phyloP scores from a whole-genome alignment of 208 protist species.

The Leptomonas pyrrhocoris region DNA sequence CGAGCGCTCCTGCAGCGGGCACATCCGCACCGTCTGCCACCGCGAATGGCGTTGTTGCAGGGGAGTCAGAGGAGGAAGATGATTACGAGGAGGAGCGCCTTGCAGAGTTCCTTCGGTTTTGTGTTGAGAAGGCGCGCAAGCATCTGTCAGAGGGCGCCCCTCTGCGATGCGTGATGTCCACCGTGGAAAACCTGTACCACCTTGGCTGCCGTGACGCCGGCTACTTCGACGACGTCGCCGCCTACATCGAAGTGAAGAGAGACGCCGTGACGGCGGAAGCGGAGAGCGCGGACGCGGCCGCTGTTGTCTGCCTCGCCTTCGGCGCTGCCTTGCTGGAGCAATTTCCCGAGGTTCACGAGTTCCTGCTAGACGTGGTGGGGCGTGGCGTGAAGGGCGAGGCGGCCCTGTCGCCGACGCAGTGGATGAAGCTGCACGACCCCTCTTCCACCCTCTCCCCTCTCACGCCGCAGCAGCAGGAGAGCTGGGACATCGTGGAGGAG shows the following conservation, averaged over 20 bases:
- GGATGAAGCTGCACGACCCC: slow-evolving; percentile 83
- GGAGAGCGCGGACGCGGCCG: slow-evolving; percentile 52
- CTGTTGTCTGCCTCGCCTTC: slow-evolving; percentile 46
- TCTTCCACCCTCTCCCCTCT: slow-evolving; percentile 51
- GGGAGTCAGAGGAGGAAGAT: background rate
- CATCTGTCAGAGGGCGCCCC: slow-evolving; percentile 51
- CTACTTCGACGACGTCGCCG: slow-evolving; percentile 55
- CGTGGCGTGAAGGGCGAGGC: slow-evolving; percentile 48
- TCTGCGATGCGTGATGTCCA: slow-evolving; percentile 51
- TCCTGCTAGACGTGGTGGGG: slow-evolving; percentile 49
- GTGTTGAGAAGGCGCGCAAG: slow-evolving; percentile 50
- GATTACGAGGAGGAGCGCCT: slow-evolving; percentile 42
- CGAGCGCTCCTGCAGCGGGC: background rate
- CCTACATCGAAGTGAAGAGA: slow-evolving; percentile 49
- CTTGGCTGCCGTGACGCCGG: slow-evolving; percentile 54
- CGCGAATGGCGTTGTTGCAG: no score
- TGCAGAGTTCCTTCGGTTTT: slow-evolving; percentile 50
- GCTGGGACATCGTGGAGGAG: slow-evolving; percentile 67
- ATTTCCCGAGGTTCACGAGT: slow-evolving; percentile 46
- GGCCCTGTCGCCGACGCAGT: slow-evolving; percentile 54
- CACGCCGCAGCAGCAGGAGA: slow-evolving; percentile 62
- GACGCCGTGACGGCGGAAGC: slow-evolving; percentile 27
- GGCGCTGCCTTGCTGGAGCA: slow-evolving; percentile 56
- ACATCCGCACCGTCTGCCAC: background rate
- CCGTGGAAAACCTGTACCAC: slow-evolving; percentile 44